These are phyloP conservation scores for Boletus rufocinnamomeus DNA, from an alignment of 768 basidiomycete species.

Conservation along the genomic window DNA sequence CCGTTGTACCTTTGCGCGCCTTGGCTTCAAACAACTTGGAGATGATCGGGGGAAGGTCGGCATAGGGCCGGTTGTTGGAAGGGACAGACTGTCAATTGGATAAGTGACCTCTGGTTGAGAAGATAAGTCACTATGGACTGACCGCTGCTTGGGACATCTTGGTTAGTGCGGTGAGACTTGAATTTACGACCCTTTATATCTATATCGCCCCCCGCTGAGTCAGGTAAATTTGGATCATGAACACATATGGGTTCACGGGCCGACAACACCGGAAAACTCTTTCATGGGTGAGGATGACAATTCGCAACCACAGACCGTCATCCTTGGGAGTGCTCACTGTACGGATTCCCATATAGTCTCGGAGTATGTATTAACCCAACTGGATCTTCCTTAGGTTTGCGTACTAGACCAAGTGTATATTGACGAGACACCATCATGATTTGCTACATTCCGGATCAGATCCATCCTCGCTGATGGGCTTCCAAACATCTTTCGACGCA, in stretches of 20 bases:
- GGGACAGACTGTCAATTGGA: slow-evolving; percentile 40
- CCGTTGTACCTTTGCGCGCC: slow-evolving; percentile 54
- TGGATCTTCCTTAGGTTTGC: neutral
- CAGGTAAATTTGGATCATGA: slow-evolving; percentile 6
- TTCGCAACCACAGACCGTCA: slow-evolving; percentile 4
- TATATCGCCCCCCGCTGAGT: slow-evolving; percentile 18
- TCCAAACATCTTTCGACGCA: slow-evolving; percentile 87
- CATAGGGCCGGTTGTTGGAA: slow-evolving; percentile 44
- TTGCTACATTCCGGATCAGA: slow-evolving; percentile 7
- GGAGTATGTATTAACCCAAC: slow-evolving; percentile 8
- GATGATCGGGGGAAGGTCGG: slow-evolving; percentile 54
- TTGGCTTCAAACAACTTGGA: slow-evolving; percentile 62
- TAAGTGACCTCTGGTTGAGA: neutral
- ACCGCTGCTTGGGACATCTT: slow-evolving; percentile 43
- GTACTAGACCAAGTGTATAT: slow-evolving; percentile 12
- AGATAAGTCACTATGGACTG: slow-evolving; percentile 20
- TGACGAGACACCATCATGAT: slow-evolving; percentile 13
- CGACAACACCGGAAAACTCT: slow-evolving; percentile 1
- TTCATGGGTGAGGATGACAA: neutral
- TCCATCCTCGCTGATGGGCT: slow-evolving; percentile 41
- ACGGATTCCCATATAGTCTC: neutral
- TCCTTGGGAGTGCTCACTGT: slow-evolving; percentile 4
- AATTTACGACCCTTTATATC: neutral
- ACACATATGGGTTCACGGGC: slow-evolving; percentile 11
- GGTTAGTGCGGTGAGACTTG: slow-evolving; percentile 1